phyloP scores from a whole-genome alignment of 768 basidiomycete species.

The Amanita exitialis region DNA sequence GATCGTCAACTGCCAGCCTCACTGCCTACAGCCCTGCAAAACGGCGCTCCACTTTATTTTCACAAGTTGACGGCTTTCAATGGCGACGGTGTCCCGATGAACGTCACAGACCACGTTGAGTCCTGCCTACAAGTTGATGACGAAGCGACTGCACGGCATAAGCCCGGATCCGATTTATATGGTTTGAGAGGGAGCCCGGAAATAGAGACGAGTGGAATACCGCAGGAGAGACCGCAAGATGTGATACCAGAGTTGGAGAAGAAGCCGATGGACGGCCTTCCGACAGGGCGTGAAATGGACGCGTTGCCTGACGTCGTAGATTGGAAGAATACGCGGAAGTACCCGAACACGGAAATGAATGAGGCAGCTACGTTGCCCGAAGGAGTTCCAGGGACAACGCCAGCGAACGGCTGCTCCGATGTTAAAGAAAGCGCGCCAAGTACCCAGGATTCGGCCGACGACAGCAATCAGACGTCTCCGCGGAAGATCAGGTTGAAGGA shows the following conservation, averaged over 20 bases:
- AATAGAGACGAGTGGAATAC: not conserved
- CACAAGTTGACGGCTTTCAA: not conserved
- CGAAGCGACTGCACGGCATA: not conserved
- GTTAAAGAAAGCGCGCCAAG: not conserved
- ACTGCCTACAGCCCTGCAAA: not conserved
- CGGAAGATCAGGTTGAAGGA: constrained; percentile 6
- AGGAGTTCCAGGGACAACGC: not conserved
- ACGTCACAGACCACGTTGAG: not conserved
- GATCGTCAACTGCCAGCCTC: not conserved
- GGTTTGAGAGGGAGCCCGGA: not conserved
- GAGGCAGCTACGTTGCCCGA: not conserved
- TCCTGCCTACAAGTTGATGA: not conserved
- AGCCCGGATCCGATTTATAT: not conserved
- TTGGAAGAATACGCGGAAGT: not conserved
- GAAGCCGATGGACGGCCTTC: not conserved
- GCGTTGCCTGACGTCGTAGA: not conserved
- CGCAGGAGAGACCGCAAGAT: not conserved
- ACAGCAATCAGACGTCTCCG: not conserved
- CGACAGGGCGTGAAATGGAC: not conserved
- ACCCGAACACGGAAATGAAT: not conserved
- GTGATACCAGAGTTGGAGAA: not conserved
- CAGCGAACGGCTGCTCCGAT: not conserved
- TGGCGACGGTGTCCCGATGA: not conserved
- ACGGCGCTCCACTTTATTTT: not conserved
- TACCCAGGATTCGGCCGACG: not conserved